Base-by-base conservation (phyloP, 78 protist species). In the Planoprotostelium fungivorum region DNA sequence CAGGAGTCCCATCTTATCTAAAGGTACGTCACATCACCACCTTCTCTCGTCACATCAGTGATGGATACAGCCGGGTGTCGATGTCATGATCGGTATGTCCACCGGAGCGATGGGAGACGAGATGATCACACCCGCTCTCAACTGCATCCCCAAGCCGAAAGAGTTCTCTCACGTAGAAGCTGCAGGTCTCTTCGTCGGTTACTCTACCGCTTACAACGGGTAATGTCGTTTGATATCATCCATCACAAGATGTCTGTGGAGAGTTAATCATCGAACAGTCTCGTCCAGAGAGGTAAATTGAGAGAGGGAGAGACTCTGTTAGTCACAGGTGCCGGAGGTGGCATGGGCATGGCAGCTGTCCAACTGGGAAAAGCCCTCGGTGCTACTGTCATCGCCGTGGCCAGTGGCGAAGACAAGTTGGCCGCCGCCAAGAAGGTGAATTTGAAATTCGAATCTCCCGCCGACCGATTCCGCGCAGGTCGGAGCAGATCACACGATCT, bases 311-410 rank as follows among this genome's bases (percentile, higher is more conserved):
- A 89, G 37, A 31, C 88, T 31, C 87, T 93, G 31, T 88, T 93
- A 31, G 94, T 92, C 88, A 34, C 86, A 0, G 95, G 95, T 0
- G 95, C 95, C 28, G 63, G 85, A 0, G 95, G 95, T 23, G 95
- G 95, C 0, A 86, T 93, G 85, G 95, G 95, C n/a, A 0, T 89
- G 36, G 89, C 95, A 29, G 95, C 95, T 9, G 87, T 93, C 83
- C 92, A 93, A 86, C 38, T 93, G 84, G 95, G 89, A 28, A 89
- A 89, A 84, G 91, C 86, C 34, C 83, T 87, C 38, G 95, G 95
- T 10, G 91, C 92, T 1, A 38, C 29, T 0, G 93, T 93, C 34
- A 89, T 89, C 87, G 92, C 92, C 0, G 88, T 88, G n/a, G 95
- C 95, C 28, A 84, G 89, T 1, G 5, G 73, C 29, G 91, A 38